Base-by-base conservation (phyloP, 192 early-diverging fungal genomes). In the Gamsiella multidivaricata region DNA sequence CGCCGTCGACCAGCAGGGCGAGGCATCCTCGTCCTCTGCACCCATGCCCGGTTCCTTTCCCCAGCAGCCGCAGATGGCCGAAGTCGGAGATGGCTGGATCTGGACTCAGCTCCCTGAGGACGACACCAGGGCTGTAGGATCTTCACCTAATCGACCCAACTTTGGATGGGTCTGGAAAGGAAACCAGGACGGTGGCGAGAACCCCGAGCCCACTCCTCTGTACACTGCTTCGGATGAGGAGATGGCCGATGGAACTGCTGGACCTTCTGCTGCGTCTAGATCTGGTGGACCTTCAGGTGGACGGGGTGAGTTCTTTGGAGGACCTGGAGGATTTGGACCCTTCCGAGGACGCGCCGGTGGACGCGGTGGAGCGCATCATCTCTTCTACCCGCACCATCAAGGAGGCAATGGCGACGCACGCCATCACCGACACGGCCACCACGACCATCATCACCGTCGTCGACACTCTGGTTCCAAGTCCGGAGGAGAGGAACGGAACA, bases 101-200 rank as follows among this genome's bases (percentile, higher is more conserved):
- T 78, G 74, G 74, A 78, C 60, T 2, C 22, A 25, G 17, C 66
- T 78, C 22, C 33, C 65, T 3, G 45, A 47, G 5, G 53, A 68
- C 2, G 34, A 39, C 15, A 14, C 63, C 37, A 25, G 10, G 10
- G 67, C 25, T 25, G 45, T 8, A 15, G 43, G 57, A 10, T 2
- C 22, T 11, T 43, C 55, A 5, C 58, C 71, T 20, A 31, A 54
- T n/a, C 65, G 60, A 28, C 65, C 59, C 58, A 78, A 69, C 31
- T 78, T 56, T 51, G 74, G 74, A 31, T 78, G 74, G 74, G 74
- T 78, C 42, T 78, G 74, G 74, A 69, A 49, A 11, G 61, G 74
- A 18, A 47, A 26, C 5, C 52, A 56, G 17, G 17, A 10, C 9
- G 51, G 57, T 14, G 46, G 28, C 12, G 59, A 78, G 54, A 57